Percentiles rank a stretch among this genome's conserved stretches.
These are phyloP conservation scores for Apophysomyces elegans DNA, from an alignment of 371 early-diverging fungal genomes.

Conservation along the genomic window DNA sequence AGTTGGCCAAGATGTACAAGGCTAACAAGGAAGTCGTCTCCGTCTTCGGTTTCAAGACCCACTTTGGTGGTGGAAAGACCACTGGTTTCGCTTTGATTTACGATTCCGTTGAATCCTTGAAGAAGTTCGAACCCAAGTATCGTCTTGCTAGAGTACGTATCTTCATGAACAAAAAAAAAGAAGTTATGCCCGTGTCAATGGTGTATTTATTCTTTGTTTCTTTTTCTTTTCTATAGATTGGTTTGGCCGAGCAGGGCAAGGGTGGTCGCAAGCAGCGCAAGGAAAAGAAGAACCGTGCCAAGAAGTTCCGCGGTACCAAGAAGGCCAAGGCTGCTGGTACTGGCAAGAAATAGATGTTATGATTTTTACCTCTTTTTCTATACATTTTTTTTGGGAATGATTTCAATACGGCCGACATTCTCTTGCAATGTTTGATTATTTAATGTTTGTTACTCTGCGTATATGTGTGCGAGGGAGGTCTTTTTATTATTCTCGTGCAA, in stretches of 20 bases:
- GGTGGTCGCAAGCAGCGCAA: slow-evolving; percentile 97
- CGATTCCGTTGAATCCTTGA: slow-evolving; percentile 93
- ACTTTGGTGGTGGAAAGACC: slow-evolving; percentile 98
- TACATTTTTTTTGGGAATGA: slow-evolving; percentile 4
- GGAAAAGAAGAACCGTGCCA: slow-evolving; percentile 99
- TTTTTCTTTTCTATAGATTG: slow-evolving; percentile 54
- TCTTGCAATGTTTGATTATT: slow-evolving; percentile 4
- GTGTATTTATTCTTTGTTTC: neutral
- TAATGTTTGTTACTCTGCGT: neutral
- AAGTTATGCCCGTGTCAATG: neutral
- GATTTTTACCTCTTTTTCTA: neutral
- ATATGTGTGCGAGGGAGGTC: neutral
- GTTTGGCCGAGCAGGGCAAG: slow-evolving; percentile 77
- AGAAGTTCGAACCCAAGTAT: slow-evolving; percentile 99
- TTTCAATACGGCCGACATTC: slow-evolving; percentile 10
- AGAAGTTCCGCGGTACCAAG: slow-evolving; percentile 98
- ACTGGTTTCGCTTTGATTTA: slow-evolving; percentile 98
- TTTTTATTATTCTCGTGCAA: neutral
- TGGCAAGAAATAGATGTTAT: slow-evolving; percentile 52
- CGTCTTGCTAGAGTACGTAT: slow-evolving; percentile 80
- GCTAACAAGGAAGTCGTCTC: slow-evolving; percentile 88
- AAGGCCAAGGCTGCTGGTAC: slow-evolving; percentile 84
- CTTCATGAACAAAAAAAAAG: neutral
- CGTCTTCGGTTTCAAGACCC: slow-evolving; percentile 95
- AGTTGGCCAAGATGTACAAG: slow-evolving; percentile 97